Percentiles rank a stretch among this genome's conserved stretches.
These are phyloP conservation scores for Candida suzukii DNA, from an alignment of 805 yeast genomes.

Conservation along the genomic window DNA sequence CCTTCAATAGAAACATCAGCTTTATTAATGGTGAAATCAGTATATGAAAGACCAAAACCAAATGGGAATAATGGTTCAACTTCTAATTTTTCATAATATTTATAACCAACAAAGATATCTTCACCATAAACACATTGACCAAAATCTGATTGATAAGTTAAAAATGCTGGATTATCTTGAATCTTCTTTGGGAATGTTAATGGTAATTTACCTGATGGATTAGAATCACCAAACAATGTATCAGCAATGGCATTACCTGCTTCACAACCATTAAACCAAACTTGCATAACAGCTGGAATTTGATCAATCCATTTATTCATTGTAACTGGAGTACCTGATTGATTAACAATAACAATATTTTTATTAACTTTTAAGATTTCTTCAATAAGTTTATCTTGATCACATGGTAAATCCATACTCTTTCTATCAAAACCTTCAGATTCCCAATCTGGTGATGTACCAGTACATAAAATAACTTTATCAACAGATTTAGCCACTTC, in stretches of 20 bases:
- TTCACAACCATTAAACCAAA: constrained; percentile 55
- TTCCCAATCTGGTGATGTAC: constrained; percentile 51
- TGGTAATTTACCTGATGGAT: constrained; percentile 55
- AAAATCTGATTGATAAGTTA: constrained; percentile 42
- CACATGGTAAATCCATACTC: constrained; percentile 43
- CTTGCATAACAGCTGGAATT: constrained; percentile 39
- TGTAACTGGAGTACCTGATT: constrained; percentile 56
- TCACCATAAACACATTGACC: constrained; percentile 55
- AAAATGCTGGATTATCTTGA: constrained; percentile 50
- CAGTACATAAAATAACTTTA: constrained; percentile 44
- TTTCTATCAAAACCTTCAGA: constrained; percentile 53
- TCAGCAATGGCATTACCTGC: constrained; percentile 54
- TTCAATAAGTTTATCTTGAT: constrained; percentile 36
- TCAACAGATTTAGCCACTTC: constrained; percentile 43
- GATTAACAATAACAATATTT: constrained; percentile 46
- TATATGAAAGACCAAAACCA: constrained; percentile 58
- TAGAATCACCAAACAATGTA: constrained; percentile 50
- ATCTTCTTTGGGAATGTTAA: constrained; percentile 45
- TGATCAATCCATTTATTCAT: constrained; percentile 41
- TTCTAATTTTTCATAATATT: constrained; percentile 48
- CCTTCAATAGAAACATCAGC: constrained; percentile 25
- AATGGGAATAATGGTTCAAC: constrained; percentile 48
- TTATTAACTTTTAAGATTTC: constrained; percentile 40
- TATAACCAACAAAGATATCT: no score
- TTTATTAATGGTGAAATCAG: constrained; percentile 36